These are phyloP conservation scores for Phytophthora aleatoria DNA, from an alignment of 352 stramenopile genomes.

Conservation along the genomic window DNA sequence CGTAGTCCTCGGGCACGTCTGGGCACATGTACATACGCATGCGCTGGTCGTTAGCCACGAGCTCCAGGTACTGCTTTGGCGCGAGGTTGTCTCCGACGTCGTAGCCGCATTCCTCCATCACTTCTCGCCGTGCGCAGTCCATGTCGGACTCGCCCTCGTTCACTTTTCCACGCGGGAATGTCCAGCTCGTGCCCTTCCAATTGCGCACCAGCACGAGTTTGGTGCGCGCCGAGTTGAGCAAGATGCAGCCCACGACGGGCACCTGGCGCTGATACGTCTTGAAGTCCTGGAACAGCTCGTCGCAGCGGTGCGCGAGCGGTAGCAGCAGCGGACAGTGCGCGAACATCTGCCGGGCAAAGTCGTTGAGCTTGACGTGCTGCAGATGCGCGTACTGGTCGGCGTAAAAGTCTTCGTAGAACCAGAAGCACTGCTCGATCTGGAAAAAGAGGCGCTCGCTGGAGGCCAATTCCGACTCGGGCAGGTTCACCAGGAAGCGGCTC, in stretches of 20 bases:
- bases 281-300: constrained; percentile 94
- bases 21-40: constrained; percentile 93
- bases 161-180: constrained; percentile 93
- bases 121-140: constrained; percentile 90
- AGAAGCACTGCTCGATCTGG: constrained; percentile 97
- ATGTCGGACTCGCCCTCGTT: constrained; percentile 92
- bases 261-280: constrained; percentile 94
- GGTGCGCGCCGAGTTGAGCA: constrained; percentile 86
- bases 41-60: constrained; percentile 87
- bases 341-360: constrained; percentile 94
- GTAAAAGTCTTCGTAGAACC: constrained; percentile 98
- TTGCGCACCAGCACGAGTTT: constrained; percentile 92
- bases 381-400: constrained; percentile 88
- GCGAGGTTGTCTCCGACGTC: constrained; percentile 79
- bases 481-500: constrained; percentile 95
- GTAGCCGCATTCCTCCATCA: constrained; percentile 93
- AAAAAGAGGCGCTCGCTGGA: constrained; percentile 96
- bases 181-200: constrained; percentile 93
- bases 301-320: constrained; percentile 85
- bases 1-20: constrained; percentile 91
- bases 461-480: constrained; percentile 89
- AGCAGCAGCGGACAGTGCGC: constrained; percentile 88
- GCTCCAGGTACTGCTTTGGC: constrained; percentile 84
- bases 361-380: constrained; percentile 93
- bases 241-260: constrained; percentile 93